A percentile compares a stretch with the other conserved stretches of the same genome.
phyloP scores from a whole-genome alignment of 2,329 filamentous ascomycete species.

The Dactylella cylindrospora region DNA sequence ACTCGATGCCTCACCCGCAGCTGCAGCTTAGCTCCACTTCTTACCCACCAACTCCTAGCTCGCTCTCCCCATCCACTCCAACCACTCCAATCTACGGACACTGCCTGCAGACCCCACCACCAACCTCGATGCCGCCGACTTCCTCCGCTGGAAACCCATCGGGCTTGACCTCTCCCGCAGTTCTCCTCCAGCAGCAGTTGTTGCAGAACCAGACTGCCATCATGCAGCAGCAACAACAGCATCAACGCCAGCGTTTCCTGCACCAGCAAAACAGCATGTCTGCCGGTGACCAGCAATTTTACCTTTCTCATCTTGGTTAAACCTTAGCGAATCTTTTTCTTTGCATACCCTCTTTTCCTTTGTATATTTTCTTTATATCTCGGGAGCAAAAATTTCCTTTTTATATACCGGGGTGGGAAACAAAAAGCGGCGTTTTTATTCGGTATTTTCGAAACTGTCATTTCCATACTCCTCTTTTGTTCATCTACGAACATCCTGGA shows the following conservation, averaged over 20 bases:
- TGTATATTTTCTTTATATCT: conserved; percentile 21
- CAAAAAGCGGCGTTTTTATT: conserved; percentile 43
- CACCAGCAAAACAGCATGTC: conserved; percentile 21
- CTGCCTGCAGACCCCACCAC: conserved; percentile 33
- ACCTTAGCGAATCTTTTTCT: conserved; percentile 40
- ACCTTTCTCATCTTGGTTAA: conserved; percentile 44
- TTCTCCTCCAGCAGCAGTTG: conserved; percentile 42
- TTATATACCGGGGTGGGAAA: conserved; percentile 42
- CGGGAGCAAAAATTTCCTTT: conserved; percentile 9
- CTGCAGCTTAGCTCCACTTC: conserved; percentile 34
- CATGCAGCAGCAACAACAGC: conserved; percentile 43
- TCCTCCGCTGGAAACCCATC: conserved; percentile 36
- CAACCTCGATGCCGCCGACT: conserved; percentile 42
- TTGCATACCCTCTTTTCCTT: neutral
- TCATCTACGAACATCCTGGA: conserved; percentile 4
- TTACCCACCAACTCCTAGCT: conserved; percentile 39
- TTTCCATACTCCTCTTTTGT: conserved; percentile 14
- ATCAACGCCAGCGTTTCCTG: conserved; percentile 34
- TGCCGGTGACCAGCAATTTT: conserved; percentile 43
- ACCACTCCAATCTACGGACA: conserved; percentile 43
- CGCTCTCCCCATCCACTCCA: conserved; percentile 42
- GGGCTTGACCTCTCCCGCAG: conserved; percentile 33
- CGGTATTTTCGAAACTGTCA: conserved; percentile 32
- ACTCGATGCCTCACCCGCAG: conserved; percentile 36
- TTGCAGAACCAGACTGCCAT: conserved; percentile 42